These are phyloP conservation scores for Diaporthe caulivora DNA, from an alignment of 2,329 filamentous ascomycete genomes.

Conservation along the genomic window DNA sequence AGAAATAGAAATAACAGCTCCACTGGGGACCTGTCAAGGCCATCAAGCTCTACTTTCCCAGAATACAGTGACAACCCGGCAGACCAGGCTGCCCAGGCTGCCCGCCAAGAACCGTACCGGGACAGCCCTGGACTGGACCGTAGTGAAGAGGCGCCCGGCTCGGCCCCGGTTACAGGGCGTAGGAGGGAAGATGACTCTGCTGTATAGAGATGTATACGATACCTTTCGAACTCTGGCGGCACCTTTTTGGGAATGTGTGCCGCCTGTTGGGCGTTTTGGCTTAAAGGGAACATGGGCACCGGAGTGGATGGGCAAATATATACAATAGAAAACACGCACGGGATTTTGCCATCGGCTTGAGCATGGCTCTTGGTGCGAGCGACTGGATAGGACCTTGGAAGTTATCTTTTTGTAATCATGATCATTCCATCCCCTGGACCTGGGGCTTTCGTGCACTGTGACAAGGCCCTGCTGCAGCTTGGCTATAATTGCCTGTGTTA, in stretches of 20 bases:
- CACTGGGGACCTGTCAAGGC: conserved; percentile 26
- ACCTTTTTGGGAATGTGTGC: conserved; percentile 9
- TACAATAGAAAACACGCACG: conserved; percentile 36
- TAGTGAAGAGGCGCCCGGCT: not conserved
- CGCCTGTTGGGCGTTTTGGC: conserved; percentile 31
- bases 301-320: conserved; percentile 32
- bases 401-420: conserved; percentile 28
- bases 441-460: not conserved
- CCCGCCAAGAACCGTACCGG: not conserved
- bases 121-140: conserved; percentile 30
- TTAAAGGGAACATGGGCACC: conserved; percentile 23
- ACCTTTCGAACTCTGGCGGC: conserved; percentile 23
- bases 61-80: conserved; percentile 41
- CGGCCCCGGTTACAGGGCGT: conserved; percentile 30
- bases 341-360: conserved; percentile 5
- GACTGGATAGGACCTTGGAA: conserved; percentile 15
- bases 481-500: not conserved
- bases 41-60: conserved; percentile 34
- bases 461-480: not conserved
- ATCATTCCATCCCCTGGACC: not conserved
- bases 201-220: conserved; percentile 35
- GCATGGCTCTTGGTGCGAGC: conserved; percentile 27
- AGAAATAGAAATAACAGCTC: conserved; percentile 33
- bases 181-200: conserved; percentile 37
- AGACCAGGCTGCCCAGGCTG: conserved; percentile 24